Conservation (phyloP, 371 early-diverging fungal species). For the Nosema muscidifuracis region DNA sequence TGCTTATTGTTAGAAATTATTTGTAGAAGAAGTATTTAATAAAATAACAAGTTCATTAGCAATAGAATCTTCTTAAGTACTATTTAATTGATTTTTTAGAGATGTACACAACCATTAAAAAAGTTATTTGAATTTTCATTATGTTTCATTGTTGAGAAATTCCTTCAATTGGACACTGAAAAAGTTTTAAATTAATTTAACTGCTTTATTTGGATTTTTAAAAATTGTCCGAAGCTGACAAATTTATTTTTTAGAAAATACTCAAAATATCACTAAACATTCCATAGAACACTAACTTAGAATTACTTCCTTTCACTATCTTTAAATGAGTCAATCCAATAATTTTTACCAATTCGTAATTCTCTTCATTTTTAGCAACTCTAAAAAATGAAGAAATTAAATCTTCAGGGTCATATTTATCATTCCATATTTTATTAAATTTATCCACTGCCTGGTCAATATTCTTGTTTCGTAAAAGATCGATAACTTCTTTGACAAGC, state of each 20-base stretch:
- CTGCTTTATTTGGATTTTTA: no score
- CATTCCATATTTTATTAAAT: slow-evolving; percentile 51
- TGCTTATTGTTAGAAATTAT: no score
- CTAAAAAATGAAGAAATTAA: slow-evolving; percentile 52
- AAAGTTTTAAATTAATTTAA: no score
- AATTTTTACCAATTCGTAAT: slow-evolving; percentile 47
- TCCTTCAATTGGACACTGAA: no score
- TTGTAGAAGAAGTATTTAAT: no score
- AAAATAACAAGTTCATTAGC: no score
- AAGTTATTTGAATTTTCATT: no score
- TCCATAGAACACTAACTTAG: slow-evolving; percentile 54
- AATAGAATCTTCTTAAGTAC: no score
- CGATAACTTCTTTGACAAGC: slow-evolving; percentile 27
- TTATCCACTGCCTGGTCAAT: slow-evolving; percentile 32
- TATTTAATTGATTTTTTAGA: no score
- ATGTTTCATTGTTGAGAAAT: no score
- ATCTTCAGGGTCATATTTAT: slow-evolving; percentile 55
- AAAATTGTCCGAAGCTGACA: no score
- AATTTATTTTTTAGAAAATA: neutral
- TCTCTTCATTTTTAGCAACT: slow-evolving; percentile 48
- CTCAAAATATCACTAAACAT: slow-evolving; percentile 51
- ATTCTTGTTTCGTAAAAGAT: slow-evolving; percentile 26
- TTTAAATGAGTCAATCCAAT: slow-evolving; percentile 42
- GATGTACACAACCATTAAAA: no score
- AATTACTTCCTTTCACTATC: slow-evolving; percentile 47